Evolutionary conservation across 768 basidiomycete genomes (phyloP), one percentile per base, ranked within the genome.

Genomic region (Boletus rufocinnamomeus): DNA sequence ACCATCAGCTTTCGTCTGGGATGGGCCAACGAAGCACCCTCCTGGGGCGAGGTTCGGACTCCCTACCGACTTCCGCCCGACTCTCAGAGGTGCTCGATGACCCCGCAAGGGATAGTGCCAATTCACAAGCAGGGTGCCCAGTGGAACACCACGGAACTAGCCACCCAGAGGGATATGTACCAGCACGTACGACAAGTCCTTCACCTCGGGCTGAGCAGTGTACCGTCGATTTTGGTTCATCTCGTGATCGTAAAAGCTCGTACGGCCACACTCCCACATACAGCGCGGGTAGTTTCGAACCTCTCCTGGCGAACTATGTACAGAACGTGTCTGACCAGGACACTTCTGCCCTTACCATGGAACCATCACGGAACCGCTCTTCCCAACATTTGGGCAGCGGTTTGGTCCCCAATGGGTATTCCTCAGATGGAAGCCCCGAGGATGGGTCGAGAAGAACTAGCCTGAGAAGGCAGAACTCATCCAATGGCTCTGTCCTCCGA

Each of bases 211-310:
- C 63, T 41, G 66, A 59, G 34, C 64, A 54, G 5, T 51, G 52
- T 17, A 56, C 52, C 37, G 63, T 63, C 19, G 72, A 68, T 43
- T 59, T 66, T 32, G 62, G 70, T 28, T 70, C 73, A 30, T 68
- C 62, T 54, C 67, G 70, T 47, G 65, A 71, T 47, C 63, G 70
- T 46, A 65, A 65, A 65, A 66, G 75, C 38, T 73, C 72, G 13
- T 73, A 68, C 27, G 73, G 75, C 27, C 79, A 84, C 66, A 75
- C 77, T 28, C 74, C 79, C 45, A 79, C 80, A 59, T 75, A 81
- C 46, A 82, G 83, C 59, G 77, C 75, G 2, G 83, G 80, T 16
- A 88, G 86, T 71, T 79, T 79, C 55, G 87, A 88, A 61, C 84
- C 84, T 28, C 74, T 88, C 23, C 72, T 88, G 48, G 79, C 81